A percentile compares a stretch with the other conserved stretches of the same genome.
Evolutionary conservation across 768 basidiomycete species (phyloP).

Genomic region (Brasilioporus rufonigricans): DNA sequence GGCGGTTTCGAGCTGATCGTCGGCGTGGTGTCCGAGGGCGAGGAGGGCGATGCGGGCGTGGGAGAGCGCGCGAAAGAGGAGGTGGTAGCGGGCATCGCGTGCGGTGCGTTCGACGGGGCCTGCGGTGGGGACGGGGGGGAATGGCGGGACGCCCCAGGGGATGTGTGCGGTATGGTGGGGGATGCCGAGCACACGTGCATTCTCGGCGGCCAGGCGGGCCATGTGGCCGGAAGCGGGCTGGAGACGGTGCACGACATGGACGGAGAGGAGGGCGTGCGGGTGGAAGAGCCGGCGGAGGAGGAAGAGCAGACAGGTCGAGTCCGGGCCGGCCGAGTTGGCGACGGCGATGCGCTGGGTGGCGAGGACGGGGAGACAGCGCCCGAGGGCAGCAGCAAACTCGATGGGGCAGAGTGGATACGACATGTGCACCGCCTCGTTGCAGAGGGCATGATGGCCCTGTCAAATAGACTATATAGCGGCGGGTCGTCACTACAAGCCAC

Average conservation of each 20-base stretch:
- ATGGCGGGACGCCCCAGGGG: slow-evolving; percentile 56
- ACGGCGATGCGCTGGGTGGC: slow-evolving; percentile 39
- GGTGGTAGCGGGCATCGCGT: slow-evolving; percentile 55
- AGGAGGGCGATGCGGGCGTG: slow-evolving; percentile 38
- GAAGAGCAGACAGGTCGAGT: slow-evolving; percentile 77
- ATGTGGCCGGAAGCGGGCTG: slow-evolving; percentile 56
- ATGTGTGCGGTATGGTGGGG: slow-evolving; percentile 47
- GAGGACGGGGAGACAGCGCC: slow-evolving; percentile 10
- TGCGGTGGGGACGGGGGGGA: slow-evolving; percentile 45
- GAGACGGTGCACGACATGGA: slow-evolving; percentile 70
- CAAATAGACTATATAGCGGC: too few species aligned
- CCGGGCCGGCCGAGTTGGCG: slow-evolving; percentile 80
- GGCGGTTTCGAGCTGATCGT: slow-evolving; percentile 83
- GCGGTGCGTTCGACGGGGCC: slow-evolving; percentile 53
- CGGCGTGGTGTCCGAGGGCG: slow-evolving; percentile 74
- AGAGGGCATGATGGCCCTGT: too few species aligned
- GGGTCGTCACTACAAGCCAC: too few species aligned
- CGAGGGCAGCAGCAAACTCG: slow-evolving; percentile 51
- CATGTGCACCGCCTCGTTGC: slow-evolving; percentile 1
- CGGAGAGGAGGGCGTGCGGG: slow-evolving; percentile 43
- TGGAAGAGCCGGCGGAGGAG: slow-evolving; percentile 48
- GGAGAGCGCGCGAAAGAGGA: slow-evolving; percentile 49
- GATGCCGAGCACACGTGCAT: slow-evolving; percentile 44
- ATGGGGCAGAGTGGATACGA: slow-evolving; percentile 36
- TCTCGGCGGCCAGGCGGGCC: slow-evolving; percentile 46